Conservation (phyloP, 352 stramenopile genomes). For the Saprolegnia diclina region DNA sequence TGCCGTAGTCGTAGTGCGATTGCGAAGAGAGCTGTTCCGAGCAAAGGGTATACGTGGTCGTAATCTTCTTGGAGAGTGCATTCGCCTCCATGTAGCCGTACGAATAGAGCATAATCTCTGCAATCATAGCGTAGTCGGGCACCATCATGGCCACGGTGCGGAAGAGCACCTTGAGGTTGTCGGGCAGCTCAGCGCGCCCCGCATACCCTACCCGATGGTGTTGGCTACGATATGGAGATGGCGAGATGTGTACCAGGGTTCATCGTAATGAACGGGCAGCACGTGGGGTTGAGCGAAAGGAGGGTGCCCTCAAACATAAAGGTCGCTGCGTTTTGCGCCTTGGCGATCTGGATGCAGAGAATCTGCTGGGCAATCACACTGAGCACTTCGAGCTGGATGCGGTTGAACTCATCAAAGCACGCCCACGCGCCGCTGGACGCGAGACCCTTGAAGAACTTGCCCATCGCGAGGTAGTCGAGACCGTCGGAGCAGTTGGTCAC, state of each 20-base stretch:
- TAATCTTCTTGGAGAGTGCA: conserved; percentile 91
- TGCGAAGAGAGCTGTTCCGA: conserved; percentile 92
- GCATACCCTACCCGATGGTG: conserved; percentile 48
- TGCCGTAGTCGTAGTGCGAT: conserved; percentile 94
- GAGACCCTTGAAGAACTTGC: conserved; percentile 92
- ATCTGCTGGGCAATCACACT: conserved; percentile 92
- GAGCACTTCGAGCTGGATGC: conserved; percentile 89
- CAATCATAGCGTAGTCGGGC: conserved; percentile 91
- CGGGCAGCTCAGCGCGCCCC: conserved; percentile 82
- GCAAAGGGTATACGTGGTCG: conserved; percentile 90
- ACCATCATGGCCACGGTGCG: conserved; percentile 93
- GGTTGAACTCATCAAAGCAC: conserved; percentile 93
- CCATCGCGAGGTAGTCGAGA: conserved; percentile 90
- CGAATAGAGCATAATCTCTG: conserved; percentile 92
- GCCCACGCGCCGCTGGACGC: conserved; percentile 86
- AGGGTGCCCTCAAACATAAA: conserved; percentile 91
- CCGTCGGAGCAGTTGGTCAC: conserved; percentile 90
- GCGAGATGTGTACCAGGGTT: conserved; percentile 50
- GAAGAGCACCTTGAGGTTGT: conserved; percentile 92
- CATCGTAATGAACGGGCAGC: conserved; percentile 92
- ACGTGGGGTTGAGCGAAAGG: conserved; percentile 84
- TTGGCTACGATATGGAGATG: neutral
- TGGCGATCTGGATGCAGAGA: conserved; percentile 85
- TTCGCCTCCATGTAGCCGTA: conserved; percentile 90
- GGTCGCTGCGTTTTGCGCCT: conserved; percentile 60